These are phyloP conservation scores for Fraxinus latifolia DNA, from an alignment of 305 asterid species.

Conservation along the genomic window DNA sequence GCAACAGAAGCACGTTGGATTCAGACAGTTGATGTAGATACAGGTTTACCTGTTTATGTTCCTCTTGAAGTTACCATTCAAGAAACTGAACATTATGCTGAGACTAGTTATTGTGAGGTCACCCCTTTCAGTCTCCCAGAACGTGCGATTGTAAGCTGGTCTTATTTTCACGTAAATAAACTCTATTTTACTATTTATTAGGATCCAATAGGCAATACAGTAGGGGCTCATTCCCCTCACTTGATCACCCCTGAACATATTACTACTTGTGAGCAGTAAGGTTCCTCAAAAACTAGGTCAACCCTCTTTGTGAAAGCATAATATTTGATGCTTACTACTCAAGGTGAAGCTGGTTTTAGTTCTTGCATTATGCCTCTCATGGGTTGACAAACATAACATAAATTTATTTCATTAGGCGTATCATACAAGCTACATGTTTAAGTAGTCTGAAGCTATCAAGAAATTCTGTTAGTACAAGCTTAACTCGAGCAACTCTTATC, in stretches of 20 bases:
- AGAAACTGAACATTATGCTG: slow-evolving; percentile 76
- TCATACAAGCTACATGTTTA: neutral
- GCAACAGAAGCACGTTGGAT: slow-evolving; percentile 98
- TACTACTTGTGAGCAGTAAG: neutral
- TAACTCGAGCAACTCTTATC: neutral
- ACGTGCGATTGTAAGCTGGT: slow-evolving; percentile 69
- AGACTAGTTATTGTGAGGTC: slow-evolving; percentile 90
- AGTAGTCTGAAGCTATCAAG: neutral
- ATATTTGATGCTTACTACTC: neutral
- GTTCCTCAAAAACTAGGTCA: neutral
- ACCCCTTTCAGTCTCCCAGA: slow-evolving; percentile 97
- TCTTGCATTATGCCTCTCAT: neutral
- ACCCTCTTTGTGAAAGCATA: neutral
- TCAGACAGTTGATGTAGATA: slow-evolving; percentile 94
- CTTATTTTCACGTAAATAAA: slow-evolving; percentile 14
- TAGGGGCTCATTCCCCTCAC: neutral
- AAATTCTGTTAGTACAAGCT: neutral
- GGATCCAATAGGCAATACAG: neutral
- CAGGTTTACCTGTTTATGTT: slow-evolving; percentile 86
- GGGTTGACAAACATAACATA: neutral
- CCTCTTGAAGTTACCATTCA: slow-evolving; percentile 82
- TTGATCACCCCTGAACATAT: neutral
- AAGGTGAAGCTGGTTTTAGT: neutral
- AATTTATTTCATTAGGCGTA: neutral
- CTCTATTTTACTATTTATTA: neutral